phyloP scores from a whole-genome alignment of 192 early-diverging fungal species.

The Geranomyces variabilis region DNA sequence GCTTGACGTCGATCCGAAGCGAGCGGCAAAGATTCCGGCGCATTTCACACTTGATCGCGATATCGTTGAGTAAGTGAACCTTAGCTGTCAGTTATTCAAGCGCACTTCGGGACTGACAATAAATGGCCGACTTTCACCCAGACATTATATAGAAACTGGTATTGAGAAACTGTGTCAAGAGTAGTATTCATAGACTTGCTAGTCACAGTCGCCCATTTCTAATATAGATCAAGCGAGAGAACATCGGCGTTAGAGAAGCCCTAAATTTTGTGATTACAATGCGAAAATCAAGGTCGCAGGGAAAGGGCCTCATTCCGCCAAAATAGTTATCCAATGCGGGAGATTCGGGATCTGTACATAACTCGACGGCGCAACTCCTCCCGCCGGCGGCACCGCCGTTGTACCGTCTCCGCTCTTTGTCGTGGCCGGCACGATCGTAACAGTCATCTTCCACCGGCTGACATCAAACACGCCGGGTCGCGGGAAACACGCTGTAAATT shows the following conservation, averaged over 20 bases:
- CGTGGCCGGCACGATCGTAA: constrained; percentile 17
- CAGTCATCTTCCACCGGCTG: constrained; percentile 69
- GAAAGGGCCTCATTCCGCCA: constrained; percentile 4
- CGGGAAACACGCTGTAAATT: constrained; percentile 59
- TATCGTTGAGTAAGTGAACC: constrained; percentile 53
- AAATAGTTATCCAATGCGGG: constrained; percentile 41
- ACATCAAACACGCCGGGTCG: constrained; percentile 73
- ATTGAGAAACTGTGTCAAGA: no score
- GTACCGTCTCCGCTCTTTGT: background rate
- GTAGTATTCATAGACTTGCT: no score
- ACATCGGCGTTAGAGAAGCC: no score
- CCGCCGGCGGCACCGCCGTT: background rate
- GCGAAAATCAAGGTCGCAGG: no score
- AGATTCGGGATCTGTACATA: constrained; percentile 44
- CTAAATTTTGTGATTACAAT: no score
- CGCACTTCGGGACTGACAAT: no score
- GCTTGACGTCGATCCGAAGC: constrained; percentile 77
- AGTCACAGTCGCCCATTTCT: no score
- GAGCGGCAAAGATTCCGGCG: constrained; percentile 56
- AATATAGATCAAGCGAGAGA: no score
- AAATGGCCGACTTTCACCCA: no score
- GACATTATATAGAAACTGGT: no score
- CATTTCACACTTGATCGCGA: constrained; percentile 57
- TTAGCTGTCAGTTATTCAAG: no score
- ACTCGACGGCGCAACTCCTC: constrained; percentile 11